Conservation (phyloP, 306 rosid genomes). For the Acmispon strigosus region DNA sequence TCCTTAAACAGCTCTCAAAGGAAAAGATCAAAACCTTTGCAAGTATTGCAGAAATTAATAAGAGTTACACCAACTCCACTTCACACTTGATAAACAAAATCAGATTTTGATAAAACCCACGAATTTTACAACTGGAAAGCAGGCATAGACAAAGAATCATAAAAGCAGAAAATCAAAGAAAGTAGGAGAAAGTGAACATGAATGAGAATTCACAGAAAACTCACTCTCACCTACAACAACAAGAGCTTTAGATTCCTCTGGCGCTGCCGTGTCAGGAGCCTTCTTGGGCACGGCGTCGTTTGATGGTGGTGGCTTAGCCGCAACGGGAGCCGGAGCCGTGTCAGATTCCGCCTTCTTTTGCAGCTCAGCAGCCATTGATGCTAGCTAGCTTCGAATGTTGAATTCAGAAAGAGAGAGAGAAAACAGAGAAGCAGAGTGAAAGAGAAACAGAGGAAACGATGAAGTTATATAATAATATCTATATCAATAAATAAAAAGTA, state of each 20-base stretch:
- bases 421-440: neutral
- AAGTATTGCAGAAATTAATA: neutral
- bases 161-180: neutral
- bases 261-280: neutral
- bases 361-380: slow-evolving; percentile 39
- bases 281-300: slow-evolving; percentile 17
- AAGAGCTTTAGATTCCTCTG: slow-evolving; percentile 33
- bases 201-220: neutral
- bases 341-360: slow-evolving; percentile 24
- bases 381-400: neutral
- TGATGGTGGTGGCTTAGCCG: slow-evolving; percentile 22
- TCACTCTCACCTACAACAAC: slow-evolving; percentile 18
- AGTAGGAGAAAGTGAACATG: neutral
- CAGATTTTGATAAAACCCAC: slow-evolving; percentile 5
- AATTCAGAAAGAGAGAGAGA: neutral
- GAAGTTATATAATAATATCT: neutral
- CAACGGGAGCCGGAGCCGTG: neutral
- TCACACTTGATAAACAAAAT: neutral
- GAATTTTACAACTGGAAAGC: neutral
- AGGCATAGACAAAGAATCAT: neutral
- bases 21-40: no score
- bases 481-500: neutral
- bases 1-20: neutral
- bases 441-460: neutral
- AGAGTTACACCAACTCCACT: neutral